phyloP scores from a whole-genome alignment of 352 stramenopile species.

The Plasmopara halstedii region DNA sequence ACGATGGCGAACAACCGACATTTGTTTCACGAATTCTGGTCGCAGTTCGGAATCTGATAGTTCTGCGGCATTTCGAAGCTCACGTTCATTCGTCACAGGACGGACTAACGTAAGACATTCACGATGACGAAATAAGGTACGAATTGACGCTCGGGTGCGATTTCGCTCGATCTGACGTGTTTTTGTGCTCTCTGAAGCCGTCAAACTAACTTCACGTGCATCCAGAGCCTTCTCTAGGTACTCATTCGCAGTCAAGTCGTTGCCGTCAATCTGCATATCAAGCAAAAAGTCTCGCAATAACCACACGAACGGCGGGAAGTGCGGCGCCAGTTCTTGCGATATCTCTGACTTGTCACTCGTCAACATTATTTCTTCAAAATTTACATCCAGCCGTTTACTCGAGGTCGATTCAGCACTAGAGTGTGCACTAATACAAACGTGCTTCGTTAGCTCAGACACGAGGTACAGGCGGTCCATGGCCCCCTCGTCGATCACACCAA shows the following conservation, averaged over 20 bases:
- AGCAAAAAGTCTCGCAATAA: slow-evolving; percentile 79
- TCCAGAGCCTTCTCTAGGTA: slow-evolving; percentile 76
- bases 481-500: slow-evolving; percentile 84
- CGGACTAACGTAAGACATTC: slow-evolving; percentile 76
- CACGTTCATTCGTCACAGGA: slow-evolving; percentile 56
- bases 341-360: slow-evolving; percentile 36
- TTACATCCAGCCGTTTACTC: slow-evolving; percentile 4
- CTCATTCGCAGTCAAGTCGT: slow-evolving; percentile 46
- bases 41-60: slow-evolving; percentile 48
- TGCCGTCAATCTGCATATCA: slow-evolving; percentile 64
- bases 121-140: slow-evolving; percentile 59
- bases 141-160: slow-evolving; percentile 51
- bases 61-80: slow-evolving; percentile 50
- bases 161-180: slow-evolving; percentile 64
- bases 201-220: slow-evolving; percentile 31
- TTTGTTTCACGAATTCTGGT: slow-evolving; percentile 72
- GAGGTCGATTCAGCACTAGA: not conserved
- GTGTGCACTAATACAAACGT: slow-evolving; percentile 62
- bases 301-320: slow-evolving; percentile 82
- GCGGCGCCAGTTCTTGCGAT: slow-evolving; percentile 46
- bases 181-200: slow-evolving; percentile 21
- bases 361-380: slow-evolving; percentile 5
- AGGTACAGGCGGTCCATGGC: slow-evolving; percentile 80
- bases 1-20: slow-evolving; percentile 40
- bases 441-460: slow-evolving; percentile 79